Base-by-base conservation (phyloP, 495 filamentous ascomycete species). In the Penicillium paxilli region DNA sequence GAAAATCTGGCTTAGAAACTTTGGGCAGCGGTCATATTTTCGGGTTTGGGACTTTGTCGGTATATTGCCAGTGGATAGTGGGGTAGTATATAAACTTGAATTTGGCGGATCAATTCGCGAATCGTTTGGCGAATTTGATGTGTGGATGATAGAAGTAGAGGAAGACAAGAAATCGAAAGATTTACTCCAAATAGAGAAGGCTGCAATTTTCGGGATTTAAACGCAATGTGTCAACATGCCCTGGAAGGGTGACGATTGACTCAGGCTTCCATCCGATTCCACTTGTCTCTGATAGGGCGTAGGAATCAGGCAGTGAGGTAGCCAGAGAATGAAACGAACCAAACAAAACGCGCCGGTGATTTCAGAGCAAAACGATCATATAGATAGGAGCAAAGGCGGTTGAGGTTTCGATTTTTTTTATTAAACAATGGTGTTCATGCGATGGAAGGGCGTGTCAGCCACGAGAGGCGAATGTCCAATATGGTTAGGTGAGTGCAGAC, bases 191-290 rank as follows among this genome's bases (percentile, higher is more conserved):
- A n/a, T n/a, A n/a, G n/a, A n/a, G n/a, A n/a, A n/a, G n/a, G n/a
- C n/a, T n/a, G n/a, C n/a, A n/a, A n/a, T n/a, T n/a, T n/a, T n/a
- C n/a, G n/a, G n/a, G n/a, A n/a, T n/a, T n/a, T n/a, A 30, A 14
- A 37, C 35, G 32, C 32, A 37, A 62, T 24, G 44, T 45, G 49
- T 59, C 42, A 61, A 62, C 56, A 64, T 52, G 48, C 24, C 30
- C 28, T 25, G 45, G 41, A 37, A 47, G 20, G 24, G 30, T 41
- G 35, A 47, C 51, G 52, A 52, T 55, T 55, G 52, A 62, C 53
- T 60, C 52, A 57, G 41, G 50, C 38, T 69, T 69, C 66, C 62
- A 69, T 67, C 25, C 21, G 66, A 52, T 69, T 69, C 66, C 47
- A 61, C 50, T 41, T 61, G 60, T 60, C 52, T 61, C 50, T 49